Percentiles rank a stretch among this genome's conserved stretches.
Evolutionary conservation across 257 asterid species (phyloP).

Genomic region (Salvia splendens): DNA sequence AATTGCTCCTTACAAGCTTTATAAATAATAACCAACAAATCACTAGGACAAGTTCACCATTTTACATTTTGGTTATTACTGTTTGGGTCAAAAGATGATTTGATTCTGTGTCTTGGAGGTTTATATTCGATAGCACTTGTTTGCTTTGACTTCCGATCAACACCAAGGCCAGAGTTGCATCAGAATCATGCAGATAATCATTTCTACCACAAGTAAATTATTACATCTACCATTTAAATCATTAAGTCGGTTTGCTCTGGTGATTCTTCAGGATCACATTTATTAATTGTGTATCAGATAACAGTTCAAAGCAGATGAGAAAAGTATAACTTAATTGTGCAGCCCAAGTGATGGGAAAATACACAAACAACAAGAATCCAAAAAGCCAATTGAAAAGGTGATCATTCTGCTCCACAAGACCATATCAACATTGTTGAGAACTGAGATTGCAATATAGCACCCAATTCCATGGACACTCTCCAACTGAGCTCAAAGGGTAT

Average conservation of each 20-base stretch:
- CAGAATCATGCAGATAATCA: constrained; percentile 22
- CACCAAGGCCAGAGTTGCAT: constrained; percentile 22
- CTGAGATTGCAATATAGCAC: constrained; percentile 6
- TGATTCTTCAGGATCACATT: constrained; percentile 8
- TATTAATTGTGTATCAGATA: constrained; percentile 9
- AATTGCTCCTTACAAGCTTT: constrained; percentile 5
- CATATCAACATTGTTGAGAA: constrained; percentile 1
- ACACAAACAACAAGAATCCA: constrained; percentile 18
- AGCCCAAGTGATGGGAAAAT: not conserved
- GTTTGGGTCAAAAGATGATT: constrained; percentile 13
- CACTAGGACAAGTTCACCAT: constrained; percentile 17
- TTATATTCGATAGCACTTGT: constrained; percentile 25
- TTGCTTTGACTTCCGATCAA: constrained; percentile 14
- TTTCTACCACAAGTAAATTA: not conserved
- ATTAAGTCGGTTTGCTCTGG: constrained; percentile 24
- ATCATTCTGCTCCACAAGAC: constrained; percentile 22
- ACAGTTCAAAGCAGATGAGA: no score
- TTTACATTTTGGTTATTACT: constrained; percentile 20
- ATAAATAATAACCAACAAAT: not conserved
- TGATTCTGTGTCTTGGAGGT: constrained; percentile 10
- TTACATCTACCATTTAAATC: constrained; percentile 5
- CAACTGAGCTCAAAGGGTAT: constrained; percentile 14
- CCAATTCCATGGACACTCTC: constrained; percentile 20
- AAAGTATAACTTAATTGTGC: no score
- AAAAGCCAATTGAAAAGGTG: constrained; percentile 10